Base-by-base conservation (phyloP, 495 filamentous ascomycete genomes). In the Neurospora discreta region DNA sequence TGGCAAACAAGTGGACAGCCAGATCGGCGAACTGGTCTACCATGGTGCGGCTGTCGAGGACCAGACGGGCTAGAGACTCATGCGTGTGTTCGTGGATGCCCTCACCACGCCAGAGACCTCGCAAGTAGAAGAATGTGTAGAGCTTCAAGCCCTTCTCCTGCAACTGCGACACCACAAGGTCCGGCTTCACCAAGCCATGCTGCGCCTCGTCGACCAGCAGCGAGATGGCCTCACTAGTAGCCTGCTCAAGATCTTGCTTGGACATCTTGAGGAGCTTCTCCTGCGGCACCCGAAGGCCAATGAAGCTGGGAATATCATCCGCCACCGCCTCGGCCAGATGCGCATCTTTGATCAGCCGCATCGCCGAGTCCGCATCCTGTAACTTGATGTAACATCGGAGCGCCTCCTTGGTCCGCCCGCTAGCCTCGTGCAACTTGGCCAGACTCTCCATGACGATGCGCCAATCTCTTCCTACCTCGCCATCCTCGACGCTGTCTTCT, bases 91-190 rank as follows among this genome's bases (percentile, higher is more conserved):
- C 79, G 68, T 80, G 78, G 16, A 83, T 85, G 9, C 84, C 88
- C 70, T 93, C 85, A 1, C 91, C 91, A 16, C 85, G 84, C 96
- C 95, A 98, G 16, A 99, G 84, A 2, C 91, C 88, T 16, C 93
- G 89, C 11, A 98, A 84, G 77, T 98, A 98, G 82, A 98, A 94
- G 81, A 91, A 99, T 8, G 96, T 87, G 78, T 95, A 97, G n/a
- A 92, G 79, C 73, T 82, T 81, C 69, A 86, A 76, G 36, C 86
- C 77, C 70, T 83, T 85, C 71, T 80, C 74, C 71, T 85, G 81
- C 3, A 99, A 85, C 74, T 98, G 95, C 2, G 81, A 74, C 41
- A 98, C 90, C 6, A 98, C 93, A 0, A 87, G 85, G 3, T 90
- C 85, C 0, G 94, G 92, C 13, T 85, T 89, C 18, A 99, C 91